phyloP scores from a whole-genome alignment of 176 grass and related monocot genomes.

The Eragrostis nindensis region DNA sequence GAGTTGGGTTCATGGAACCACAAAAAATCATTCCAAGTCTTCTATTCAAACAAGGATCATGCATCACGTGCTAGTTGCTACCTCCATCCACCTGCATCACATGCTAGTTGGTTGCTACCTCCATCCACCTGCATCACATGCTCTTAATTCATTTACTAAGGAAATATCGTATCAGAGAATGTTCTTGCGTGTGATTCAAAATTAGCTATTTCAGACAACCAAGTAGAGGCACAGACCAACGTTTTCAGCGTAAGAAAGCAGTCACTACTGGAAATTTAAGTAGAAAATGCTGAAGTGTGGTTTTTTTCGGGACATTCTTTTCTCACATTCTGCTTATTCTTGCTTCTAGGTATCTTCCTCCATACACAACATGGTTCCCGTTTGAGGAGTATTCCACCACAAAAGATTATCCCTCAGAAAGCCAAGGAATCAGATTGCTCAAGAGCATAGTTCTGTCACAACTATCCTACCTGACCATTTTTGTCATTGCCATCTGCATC shows the following conservation, averaged over 20 bases:
- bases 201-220: not conserved
- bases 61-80: constrained; percentile 12
- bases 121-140: no score
- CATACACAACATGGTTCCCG: constrained; percentile 63
- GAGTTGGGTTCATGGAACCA: constrained; percentile 18
- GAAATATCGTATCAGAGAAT: not conserved
- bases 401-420: not conserved
- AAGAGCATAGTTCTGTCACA: constrained; percentile 53
- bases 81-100: constrained; percentile 3
- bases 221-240: not conserved
- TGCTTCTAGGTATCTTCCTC: constrained; percentile 67
- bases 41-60: not conserved
- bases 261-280: not conserved
- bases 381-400: constrained; percentile 40
- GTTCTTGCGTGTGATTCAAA: not conserved
- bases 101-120: no score
- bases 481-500: constrained; percentile 64
- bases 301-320: not conserved
- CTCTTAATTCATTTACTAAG: no score
- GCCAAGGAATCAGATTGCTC: constrained; percentile 37
- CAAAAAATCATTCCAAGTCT: not conserved
- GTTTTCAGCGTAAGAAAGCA: not conserved
- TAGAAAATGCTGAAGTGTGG: not conserved
- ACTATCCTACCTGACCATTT: constrained; percentile 55
- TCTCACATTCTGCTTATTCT: constrained; percentile 12